phyloP scores from a whole-genome alignment of 2,329 filamentous ascomycete species.

The Rachicladosporium sp. region DNA sequence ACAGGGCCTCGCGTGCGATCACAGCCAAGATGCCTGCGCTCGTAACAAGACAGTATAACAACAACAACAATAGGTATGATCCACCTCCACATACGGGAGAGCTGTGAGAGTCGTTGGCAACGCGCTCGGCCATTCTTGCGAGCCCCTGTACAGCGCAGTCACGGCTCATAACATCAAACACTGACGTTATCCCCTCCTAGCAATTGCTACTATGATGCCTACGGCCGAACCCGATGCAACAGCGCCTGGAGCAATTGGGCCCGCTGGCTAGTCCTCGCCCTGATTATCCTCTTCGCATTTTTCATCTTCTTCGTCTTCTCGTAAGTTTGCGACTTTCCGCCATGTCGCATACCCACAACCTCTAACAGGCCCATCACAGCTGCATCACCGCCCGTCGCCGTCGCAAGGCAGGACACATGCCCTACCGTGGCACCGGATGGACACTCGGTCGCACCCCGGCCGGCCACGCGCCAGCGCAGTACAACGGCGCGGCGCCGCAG shows the following conservation, averaged over 20 bases:
- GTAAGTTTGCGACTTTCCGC: slow-evolving; percentile 33
- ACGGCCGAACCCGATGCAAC: slow-evolving; percentile 24
- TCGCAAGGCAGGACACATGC: slow-evolving; percentile 51
- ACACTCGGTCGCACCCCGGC: slow-evolving; percentile 44
- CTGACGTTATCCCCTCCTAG: background rate
- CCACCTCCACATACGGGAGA: too few species aligned
- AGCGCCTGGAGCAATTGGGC: slow-evolving; percentile 60
- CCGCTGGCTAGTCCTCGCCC: slow-evolving; percentile 69
- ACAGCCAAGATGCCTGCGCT: too few species aligned
- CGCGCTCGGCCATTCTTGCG: too few species aligned
- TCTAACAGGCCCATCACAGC: slow-evolving; percentile 28
- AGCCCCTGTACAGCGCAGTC: too few species aligned
- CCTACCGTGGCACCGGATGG: slow-evolving; percentile 80
- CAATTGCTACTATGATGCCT: slow-evolving; percentile 2
- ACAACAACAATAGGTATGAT: too few species aligned
- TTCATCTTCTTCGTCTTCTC: slow-evolving; percentile 55
- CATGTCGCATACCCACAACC: too few species aligned
- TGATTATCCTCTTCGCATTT: slow-evolving; percentile 54
- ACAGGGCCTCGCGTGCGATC: too few species aligned
- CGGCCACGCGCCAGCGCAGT: slow-evolving; percentile 32
- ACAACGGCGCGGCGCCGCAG: slow-evolving; percentile 32
- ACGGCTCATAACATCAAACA: too few species aligned
- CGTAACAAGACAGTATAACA: too few species aligned
- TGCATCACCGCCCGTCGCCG: slow-evolving; percentile 66
- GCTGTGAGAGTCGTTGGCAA: too few species aligned